Base-by-base conservation (phyloP, 495 filamentous ascomycete species). In the Lindgomyces ingoldianus region DNA sequence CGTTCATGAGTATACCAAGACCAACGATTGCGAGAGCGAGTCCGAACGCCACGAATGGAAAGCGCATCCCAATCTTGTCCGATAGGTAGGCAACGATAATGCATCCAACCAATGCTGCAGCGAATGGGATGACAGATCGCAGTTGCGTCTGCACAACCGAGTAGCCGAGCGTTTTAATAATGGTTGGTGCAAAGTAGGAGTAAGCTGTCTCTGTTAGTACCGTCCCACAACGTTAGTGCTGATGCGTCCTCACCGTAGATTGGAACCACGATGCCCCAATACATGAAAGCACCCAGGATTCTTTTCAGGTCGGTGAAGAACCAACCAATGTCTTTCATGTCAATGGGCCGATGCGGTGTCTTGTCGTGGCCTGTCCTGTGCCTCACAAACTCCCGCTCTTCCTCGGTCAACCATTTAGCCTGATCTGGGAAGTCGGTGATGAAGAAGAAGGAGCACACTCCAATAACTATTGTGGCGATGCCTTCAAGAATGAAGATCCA, bases 381-480 rank as follows among this genome's bases (percentile, higher is more conserved):
- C 22, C 36, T 47, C 24, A 69, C 57, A 44, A 54, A 66, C 9
- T 33, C 22, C 4, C 60, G 49, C 44, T 69, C 66, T 24, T 55
- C 41, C n/a, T 49, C 48, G 4, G 54, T 69, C 25, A 70, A 30
- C 67, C 67, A 70, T 21, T 29, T 25, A 9, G 60, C 57, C 9
- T 45, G 3, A 27, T 71, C 61, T 0, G 75, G 76, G 56, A 77
- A 76, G 56, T 76, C 72, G 1, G 72, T 18, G 25, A 77, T 64
- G 11, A 71, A 24, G 55, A 75, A 76, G 47, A 60, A 76, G 4
- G 64, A 45, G 3, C 54, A 11, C n/a, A 75, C 24, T 9, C 57
- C 71, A n/a, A 77, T 36, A 6, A 76, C 3, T n/a, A 57, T 53
- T 1, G 67, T 70, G 4, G 46, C 46, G 3, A 61, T 1, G 3